Percentiles rank a stretch among this genome's conserved stretches.
These are phyloP conservation scores for Quercus phellos DNA, from an alignment of 331 rosid genomes.

Conservation along the genomic window DNA sequence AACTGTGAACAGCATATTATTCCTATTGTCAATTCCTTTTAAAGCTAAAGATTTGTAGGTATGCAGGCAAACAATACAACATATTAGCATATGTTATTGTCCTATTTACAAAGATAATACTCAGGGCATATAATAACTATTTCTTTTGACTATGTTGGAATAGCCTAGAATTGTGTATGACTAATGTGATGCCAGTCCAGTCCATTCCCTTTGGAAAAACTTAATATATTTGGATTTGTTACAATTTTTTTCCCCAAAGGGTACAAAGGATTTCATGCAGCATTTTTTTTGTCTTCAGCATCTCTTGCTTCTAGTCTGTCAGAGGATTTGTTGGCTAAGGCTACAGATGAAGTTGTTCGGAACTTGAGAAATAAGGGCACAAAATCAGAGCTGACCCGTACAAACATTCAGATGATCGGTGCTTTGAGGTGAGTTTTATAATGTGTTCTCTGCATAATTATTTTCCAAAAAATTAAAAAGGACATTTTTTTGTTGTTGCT, in stretches of 20 bases:
- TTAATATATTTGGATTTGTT: neutral
- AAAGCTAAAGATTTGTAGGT: neutral
- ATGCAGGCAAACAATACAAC: neutral
- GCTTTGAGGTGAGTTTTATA: slow-evolving; percentile 72
- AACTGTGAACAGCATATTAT: neutral
- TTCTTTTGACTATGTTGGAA: neutral
- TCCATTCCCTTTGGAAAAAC: neutral
- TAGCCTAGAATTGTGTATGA: neutral
- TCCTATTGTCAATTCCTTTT: neutral
- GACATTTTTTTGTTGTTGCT: too few relatives aligned
- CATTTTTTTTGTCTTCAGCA: slow-evolving; percentile 49
- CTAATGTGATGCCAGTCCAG: neutral
- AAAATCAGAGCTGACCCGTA: slow-evolving; percentile 85
- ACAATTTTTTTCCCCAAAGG: neutral
- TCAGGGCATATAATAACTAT: too few relatives aligned
- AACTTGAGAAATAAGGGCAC: slow-evolving; percentile 68
- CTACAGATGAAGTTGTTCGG: slow-evolving; percentile 73
- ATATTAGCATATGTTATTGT: neutral
- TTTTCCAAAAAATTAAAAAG: too few relatives aligned
- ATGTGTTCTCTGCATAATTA: neutral
- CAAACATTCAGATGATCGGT: slow-evolving; percentile 99
- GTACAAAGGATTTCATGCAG: neutral
- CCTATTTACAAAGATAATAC: neutral
- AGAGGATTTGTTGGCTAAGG: slow-evolving; percentile 89
- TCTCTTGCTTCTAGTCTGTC: slow-evolving; percentile 97